Evolutionary conservation across 164 flowering plant genomes (phyloP), one percentile per base, ranked within the genome.

Genomic region (Chimonanthus praecox): DNA sequence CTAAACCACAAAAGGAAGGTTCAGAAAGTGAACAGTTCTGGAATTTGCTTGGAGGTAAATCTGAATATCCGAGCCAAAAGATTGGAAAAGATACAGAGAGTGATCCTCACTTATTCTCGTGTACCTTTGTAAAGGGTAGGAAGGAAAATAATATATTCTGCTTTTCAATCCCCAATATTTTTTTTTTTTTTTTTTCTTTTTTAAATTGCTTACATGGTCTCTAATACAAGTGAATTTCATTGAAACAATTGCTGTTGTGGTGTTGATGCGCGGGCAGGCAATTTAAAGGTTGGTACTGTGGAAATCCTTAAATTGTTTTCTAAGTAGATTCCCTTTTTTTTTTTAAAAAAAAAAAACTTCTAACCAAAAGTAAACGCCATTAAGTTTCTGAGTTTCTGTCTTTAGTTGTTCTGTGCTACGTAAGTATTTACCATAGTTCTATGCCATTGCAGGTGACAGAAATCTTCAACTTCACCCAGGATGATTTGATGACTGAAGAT

Each of bases 401-500:
- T 46, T 11, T 49, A 11, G 15, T 15, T 68, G 15, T 47, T 68
- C n/a, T 68, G 60, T 11, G 49, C n/a, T 9, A 5, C 60, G 16
- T 7, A 9, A 33, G 44, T 20, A 18, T 15, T 48, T 21, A 48
- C 47, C 51, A 8, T 66, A 54, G 16, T 70, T 69, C 18, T 64
- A 49, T 78, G n/a, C 49, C 47, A 11, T 77, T 85, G 79, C 90
- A 96, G 99, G 93, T 90, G 75, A 83, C 83, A 10, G 98, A 94
- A 82, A 87, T 96, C 71, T 88, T 83, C 82, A 96, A 87, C 79
- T 96, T 94, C 80, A 73, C 85, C 71, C 99, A 96, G 79, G 99
- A 96, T 75, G 99, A 96, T 87, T 79, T 96, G 86, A 94, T 94
- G 98, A 92, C 99, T 4, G 99, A 96, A 86, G 99, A 96, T 82